phyloP scores from a whole-genome alignment of 257 asterid species.

The Fraxinus quadrangulata region DNA sequence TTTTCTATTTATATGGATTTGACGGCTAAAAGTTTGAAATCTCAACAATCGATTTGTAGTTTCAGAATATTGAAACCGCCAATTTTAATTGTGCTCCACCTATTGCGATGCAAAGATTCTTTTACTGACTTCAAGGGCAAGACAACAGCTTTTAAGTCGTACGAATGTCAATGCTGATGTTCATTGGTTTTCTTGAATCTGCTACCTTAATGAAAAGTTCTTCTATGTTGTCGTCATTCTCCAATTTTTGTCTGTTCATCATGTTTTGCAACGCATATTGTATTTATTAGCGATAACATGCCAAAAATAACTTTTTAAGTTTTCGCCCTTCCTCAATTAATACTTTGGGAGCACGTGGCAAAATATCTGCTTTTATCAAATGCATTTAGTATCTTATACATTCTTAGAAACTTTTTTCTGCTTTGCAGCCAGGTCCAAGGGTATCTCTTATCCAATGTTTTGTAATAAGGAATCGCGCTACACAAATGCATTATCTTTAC shows the following conservation, averaged over 20 bases:
- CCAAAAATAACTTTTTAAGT: not conserved
- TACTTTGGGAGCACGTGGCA: constrained; percentile 13
- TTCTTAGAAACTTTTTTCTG: constrained; percentile 9
- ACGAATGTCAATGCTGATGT: not conserved
- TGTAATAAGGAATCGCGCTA: constrained; percentile 73
- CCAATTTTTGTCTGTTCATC: constrained; percentile 5
- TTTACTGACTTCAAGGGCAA: not conserved
- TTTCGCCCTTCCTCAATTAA: constrained; percentile 15
- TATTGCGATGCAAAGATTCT: not conserved
- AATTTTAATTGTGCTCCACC: not conserved
- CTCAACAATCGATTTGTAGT: not conserved
- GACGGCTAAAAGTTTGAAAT: not conserved
- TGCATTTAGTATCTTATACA: not conserved
- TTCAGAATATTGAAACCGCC: constrained; percentile 9
- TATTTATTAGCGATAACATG: constrained; percentile 1
- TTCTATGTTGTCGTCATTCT: not conserved
- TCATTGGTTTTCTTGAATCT: not conserved
- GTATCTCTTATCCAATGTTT: constrained; percentile 77
- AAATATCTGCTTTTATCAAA: not conserved
- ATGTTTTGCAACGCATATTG: not conserved
- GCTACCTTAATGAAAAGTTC: not conserved
- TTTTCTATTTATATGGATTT: not conserved
- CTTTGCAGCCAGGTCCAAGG: constrained; percentile 91
- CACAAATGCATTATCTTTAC: constrained; percentile 70
- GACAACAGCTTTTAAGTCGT: not conserved